phyloP scores from a whole-genome alignment of 306 rosid genomes.

The Vachellia pachyceras region DNA sequence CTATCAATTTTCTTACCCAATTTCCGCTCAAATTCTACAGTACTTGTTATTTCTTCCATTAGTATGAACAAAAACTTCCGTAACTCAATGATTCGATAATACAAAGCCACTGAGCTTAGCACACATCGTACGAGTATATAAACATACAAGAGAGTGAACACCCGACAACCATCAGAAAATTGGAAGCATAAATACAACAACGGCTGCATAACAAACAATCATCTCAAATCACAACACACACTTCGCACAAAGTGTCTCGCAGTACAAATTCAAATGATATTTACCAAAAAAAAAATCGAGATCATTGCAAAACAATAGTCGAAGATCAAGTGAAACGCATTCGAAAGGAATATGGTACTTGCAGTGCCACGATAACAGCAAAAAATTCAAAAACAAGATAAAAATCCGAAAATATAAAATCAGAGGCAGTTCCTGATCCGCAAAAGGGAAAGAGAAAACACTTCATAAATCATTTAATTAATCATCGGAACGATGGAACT shows the following conservation, averaged over 20 bases:
- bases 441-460: background rate
- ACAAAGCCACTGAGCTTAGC: background rate
- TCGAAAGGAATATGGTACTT: background rate
- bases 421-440: constrained; percentile 22
- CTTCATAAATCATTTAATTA: too few relatives aligned
- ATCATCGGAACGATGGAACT: background rate
- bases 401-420: background rate
- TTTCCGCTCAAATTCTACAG: background rate
- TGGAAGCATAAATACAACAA: background rate
- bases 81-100: background rate
- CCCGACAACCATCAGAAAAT: background rate
- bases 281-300: too few relatives aligned
- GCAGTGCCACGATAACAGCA: background rate
- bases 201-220: background rate
- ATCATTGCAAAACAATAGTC: background rate
- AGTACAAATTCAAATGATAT: background rate
- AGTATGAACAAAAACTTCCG: background rate
- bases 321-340: constrained; percentile 30
- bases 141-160: background rate
- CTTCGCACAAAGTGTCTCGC: background rate
- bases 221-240: background rate
- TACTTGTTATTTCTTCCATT: background rate
- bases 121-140: background rate
- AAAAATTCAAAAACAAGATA: background rate
- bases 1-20: background rate